These are phyloP conservation scores for Endogone sp. DNA, from an alignment of 192 early-diverging fungal species.

Conservation along the genomic window DNA sequence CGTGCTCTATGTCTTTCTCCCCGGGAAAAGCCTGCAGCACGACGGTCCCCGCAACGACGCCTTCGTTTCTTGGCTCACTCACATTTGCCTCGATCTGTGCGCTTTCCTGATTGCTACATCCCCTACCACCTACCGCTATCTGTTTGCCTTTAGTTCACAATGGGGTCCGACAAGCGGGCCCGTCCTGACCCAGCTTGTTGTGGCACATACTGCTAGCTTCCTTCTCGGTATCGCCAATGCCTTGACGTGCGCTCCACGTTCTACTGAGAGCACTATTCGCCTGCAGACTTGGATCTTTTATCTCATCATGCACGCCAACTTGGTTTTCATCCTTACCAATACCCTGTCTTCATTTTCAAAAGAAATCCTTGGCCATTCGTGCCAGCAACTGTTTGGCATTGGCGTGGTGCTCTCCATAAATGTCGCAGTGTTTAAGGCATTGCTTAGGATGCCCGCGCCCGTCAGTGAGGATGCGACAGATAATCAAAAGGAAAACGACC, in stretches of 20 bases:
- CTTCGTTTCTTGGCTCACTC: constrained; percentile 13
- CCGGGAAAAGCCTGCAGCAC: neutral
- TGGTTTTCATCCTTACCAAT: neutral
- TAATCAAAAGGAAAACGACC: neutral
- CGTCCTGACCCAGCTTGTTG: constrained; percentile 45
- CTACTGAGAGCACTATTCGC: constrained; percentile 8
- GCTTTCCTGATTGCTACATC: constrained; percentile 41
- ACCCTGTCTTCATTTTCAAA: constrained; percentile 24
- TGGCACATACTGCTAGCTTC: constrained; percentile 48
- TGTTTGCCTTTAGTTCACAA: constrained; percentile 48
- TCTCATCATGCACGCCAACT: constrained; percentile 1
- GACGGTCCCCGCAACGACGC: neutral
- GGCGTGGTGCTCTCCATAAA: constrained; percentile 31
- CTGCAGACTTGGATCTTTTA: constrained; percentile 36
- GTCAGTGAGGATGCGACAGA: neutral
- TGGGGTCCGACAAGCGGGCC: constrained; percentile 59
- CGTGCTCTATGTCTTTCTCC: neutral
- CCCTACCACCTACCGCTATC: constrained; percentile 33
- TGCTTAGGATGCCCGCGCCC: neutral
- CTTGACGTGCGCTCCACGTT: neutral
- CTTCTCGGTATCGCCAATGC: constrained; percentile 42
- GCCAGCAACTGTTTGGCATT: constrained; percentile 24
- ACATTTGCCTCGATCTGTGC: constrained; percentile 5
- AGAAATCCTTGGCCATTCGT: constrained; percentile 32
- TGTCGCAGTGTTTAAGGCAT: constrained; percentile 9